A percentile compares a stretch with the other conserved stretches of the same genome.
Evolutionary conservation across 306 rosid species (phyloP).

Genomic region (Quercus gilva): DNA sequence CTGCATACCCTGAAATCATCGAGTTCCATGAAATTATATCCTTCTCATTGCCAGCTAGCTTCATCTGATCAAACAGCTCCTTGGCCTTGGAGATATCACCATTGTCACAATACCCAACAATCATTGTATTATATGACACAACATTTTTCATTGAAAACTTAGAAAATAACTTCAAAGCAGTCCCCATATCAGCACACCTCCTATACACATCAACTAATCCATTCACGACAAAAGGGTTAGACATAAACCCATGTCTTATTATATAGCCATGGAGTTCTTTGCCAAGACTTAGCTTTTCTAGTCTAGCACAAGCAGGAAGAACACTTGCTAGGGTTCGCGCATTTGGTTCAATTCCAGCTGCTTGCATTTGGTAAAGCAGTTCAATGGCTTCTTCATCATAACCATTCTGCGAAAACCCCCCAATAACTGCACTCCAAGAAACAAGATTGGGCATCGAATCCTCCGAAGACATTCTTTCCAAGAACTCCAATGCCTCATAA

Average conservation of each 20-base stretch:
- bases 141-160: conserved; percentile 33
- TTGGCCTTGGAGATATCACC: conserved; percentile 42
- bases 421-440: conserved; percentile 59
- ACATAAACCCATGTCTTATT: conserved; percentile 32
- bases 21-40: conserved; percentile 54
- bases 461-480: conserved; percentile 32
- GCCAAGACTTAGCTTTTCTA: conserved; percentile 36
- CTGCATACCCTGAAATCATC: conserved; percentile 48
- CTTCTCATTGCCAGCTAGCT: conserved; percentile 22
- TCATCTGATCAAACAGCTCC: conserved; percentile 47
- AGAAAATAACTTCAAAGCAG: conserved; percentile 40
- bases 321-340: conserved; percentile 46
- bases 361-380: conserved; percentile 40
- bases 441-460: conserved; percentile 42
- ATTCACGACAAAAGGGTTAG: conserved; percentile 44
- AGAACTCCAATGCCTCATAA: conserved; percentile 47
- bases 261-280: conserved; percentile 51
- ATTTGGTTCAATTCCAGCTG: conserved; percentile 43
- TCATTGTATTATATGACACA: conserved; percentile 49
- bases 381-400: conserved; percentile 47
- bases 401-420: conserved; percentile 54
- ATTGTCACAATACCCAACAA: conserved; percentile 50
- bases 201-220: conserved; percentile 55
- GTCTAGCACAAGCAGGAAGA: conserved; percentile 48
- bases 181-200: conserved; percentile 42